phyloP scores from a whole-genome alignment of 805 yeast genomes.

The Wickerhamomyces silvicola region DNA sequence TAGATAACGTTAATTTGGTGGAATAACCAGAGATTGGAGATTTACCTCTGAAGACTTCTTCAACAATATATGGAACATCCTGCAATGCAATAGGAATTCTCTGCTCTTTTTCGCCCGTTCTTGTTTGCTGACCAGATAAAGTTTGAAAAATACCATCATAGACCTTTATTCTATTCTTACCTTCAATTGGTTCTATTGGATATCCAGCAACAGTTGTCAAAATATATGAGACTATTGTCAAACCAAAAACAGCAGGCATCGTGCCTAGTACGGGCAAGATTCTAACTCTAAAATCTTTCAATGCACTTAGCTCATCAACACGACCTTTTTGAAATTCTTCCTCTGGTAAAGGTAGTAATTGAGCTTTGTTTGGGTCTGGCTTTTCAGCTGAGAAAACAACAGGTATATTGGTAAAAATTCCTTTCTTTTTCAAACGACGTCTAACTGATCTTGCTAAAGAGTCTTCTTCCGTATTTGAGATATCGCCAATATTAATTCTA shows the following conservation, averaged over 20 bases:
- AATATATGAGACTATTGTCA: constrained; percentile 80
- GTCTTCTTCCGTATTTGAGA: constrained; percentile 88
- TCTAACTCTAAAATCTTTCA: constrained; percentile 87
- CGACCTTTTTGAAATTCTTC: constrained; percentile 74
- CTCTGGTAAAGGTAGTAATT: constrained; percentile 76
- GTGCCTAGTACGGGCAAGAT: constrained; percentile 95
- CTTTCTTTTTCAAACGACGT: constrained; percentile 72
- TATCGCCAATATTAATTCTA: constrained; percentile 81
- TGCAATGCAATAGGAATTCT: constrained; percentile 64
- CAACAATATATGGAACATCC: constrained; percentile 79
- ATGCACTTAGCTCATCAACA: constrained; percentile 81
- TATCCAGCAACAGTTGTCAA: constrained; percentile 79
- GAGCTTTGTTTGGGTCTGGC: constrained; percentile 93
- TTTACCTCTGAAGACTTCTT: constrained; percentile 90
- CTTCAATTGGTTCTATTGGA: constrained; percentile 86
- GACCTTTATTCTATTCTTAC: constrained; percentile 77
- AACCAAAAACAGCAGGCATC: constrained; percentile 94
- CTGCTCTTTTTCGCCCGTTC: constrained; percentile 68
- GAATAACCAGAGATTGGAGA: constrained; percentile 81
- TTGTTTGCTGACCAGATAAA: constrained; percentile 79
- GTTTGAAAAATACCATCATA: constrained; percentile 81
- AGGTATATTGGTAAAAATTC: constrained; percentile 70
- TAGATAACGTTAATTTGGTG: constrained; percentile 69
- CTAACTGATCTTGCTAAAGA: constrained; percentile 86
- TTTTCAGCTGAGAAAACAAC: constrained; percentile 92